Conservation (phyloP, 306 rosid species). For the Ormosia emarginata region DNA sequence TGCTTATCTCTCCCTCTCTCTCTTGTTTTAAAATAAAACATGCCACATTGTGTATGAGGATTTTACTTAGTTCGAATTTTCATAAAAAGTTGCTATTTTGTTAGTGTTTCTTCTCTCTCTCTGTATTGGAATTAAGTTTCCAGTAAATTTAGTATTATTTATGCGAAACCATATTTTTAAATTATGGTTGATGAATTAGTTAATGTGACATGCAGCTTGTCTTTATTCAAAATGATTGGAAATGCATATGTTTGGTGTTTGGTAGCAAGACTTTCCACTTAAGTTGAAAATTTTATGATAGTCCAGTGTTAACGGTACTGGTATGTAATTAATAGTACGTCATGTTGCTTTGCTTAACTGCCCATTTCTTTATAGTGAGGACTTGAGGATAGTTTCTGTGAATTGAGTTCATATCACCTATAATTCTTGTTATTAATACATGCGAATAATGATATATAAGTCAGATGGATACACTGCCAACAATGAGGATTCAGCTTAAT, state of each 20-base stretch:
- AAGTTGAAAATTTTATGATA: neutral
- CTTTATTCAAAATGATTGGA: neutral
- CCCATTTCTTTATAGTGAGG: neutral
- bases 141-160: neutral
- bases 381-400: neutral
- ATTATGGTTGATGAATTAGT: neutral
- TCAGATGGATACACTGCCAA: neutral
- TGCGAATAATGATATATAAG: neutral
- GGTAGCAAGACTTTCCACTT: neutral
- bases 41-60: no score
- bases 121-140: neutral
- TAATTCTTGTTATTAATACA: neutral
- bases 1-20: neutral
- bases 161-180: neutral
- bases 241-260: neutral
- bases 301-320: neutral
- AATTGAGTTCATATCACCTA: neutral
- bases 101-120: neutral
- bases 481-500: neutral
- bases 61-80: neutral
- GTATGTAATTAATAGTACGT: neutral
- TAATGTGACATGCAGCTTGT: neutral
- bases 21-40: neutral
- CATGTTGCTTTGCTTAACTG: neutral
- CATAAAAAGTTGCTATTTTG: neutral